Evolutionary conservation across 768 basidiomycete species (phyloP).

Genomic region (Floccularia luteovirens): DNA sequence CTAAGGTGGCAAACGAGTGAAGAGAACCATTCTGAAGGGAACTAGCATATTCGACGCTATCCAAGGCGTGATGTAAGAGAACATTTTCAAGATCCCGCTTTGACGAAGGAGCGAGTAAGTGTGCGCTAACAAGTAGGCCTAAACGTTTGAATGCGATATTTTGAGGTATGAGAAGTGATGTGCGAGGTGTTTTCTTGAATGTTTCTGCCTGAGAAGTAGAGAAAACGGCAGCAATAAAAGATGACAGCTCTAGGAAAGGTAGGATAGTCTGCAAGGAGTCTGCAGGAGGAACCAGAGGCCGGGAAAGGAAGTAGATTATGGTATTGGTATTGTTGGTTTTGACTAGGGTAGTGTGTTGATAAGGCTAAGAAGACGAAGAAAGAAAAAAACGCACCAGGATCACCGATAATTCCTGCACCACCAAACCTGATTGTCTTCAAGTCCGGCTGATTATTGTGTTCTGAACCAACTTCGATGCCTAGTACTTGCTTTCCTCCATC

Average conservation of each 20-base stretch:
- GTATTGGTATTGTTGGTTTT: slow-evolving; percentile 66
- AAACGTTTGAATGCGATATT: slow-evolving; percentile 87
- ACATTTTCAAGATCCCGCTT: slow-evolving; percentile 78
- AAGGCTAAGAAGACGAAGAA: neutral
- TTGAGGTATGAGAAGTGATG: slow-evolving; percentile 80
- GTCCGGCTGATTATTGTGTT: slow-evolving; percentile 36
- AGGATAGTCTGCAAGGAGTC: slow-evolving; percentile 78
- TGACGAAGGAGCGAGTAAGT: slow-evolving; percentile 73
- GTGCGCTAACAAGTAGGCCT: slow-evolving; percentile 77
- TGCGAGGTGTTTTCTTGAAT: slow-evolving; percentile 55
- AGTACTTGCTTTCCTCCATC: slow-evolving; percentile 66
- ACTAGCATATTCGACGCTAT: slow-evolving; percentile 65
- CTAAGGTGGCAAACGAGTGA: slow-evolving; percentile 72
- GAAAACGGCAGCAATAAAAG: slow-evolving; percentile 86
- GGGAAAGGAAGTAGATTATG: slow-evolving; percentile 84
- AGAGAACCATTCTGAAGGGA: slow-evolving; percentile 56
- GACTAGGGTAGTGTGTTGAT: slow-evolving; percentile 33
- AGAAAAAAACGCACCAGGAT: slow-evolving; percentile 50
- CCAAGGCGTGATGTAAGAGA: slow-evolving; percentile 80
- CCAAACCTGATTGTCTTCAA: slow-evolving; percentile 68
- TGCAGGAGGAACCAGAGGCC: slow-evolving; percentile 74
- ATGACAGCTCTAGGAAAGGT: slow-evolving; percentile 78
- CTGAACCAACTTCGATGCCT: slow-evolving; percentile 49
- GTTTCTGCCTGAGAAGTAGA: slow-evolving; percentile 76
- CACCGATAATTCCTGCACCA: slow-evolving; percentile 73